A percentile compares a stretch with the other conserved stretches of the same genome.
Evolutionary conservation across 2,329 filamentous ascomycete species (phyloP).

Genomic region (Ceratocystis eucalypticola): DNA sequence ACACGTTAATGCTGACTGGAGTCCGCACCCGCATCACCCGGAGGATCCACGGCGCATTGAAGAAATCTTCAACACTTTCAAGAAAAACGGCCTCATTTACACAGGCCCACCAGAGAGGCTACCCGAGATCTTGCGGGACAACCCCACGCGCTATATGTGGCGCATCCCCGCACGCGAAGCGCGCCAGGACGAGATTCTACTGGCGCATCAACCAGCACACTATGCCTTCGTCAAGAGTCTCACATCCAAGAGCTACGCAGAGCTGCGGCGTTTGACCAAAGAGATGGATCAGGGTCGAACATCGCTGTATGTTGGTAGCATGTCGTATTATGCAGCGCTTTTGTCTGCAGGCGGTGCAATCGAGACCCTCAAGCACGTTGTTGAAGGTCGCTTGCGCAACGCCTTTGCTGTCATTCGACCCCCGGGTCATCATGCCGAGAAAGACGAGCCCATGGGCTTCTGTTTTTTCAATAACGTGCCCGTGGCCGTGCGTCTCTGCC

Average conservation of each 20-base stretch:
- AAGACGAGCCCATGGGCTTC: conserved; percentile 76
- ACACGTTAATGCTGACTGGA: conserved; percentile 73
- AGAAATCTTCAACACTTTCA: conserved; percentile 82
- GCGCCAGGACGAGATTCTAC: conserved; percentile 62
- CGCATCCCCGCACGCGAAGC: conserved; percentile 69
- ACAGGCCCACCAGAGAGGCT: conserved; percentile 43
- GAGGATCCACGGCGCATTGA: conserved; percentile 89
- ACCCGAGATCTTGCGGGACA: conserved; percentile 36
- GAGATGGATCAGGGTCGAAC: conserved; percentile 50
- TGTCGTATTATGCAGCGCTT: conserved; percentile 67
- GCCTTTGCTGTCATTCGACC: conserved; percentile 90
- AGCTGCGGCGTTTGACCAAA: conserved; percentile 55
- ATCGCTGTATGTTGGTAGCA: conserved; percentile 69
- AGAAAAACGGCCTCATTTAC: conserved; percentile 64
- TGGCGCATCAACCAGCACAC: conserved; percentile 66
- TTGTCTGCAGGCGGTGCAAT: conserved; percentile 87
- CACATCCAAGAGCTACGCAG: conserved; percentile 40
- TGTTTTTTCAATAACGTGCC: conserved; percentile 98
- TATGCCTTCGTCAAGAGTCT: conserved; percentile 60
- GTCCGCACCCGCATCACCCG: conserved; percentile 66
- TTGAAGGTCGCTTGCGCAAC: conserved; percentile 73
- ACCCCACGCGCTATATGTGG: conserved; percentile 51
- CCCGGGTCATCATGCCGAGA: conserved; percentile 89
- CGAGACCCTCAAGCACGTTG: conserved; percentile 87
- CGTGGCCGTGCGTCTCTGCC: conserved; percentile 78